A percentile compares a stretch with the other conserved stretches of the same genome.
Evolutionary conservation across 805 yeast species (phyloP).

Genomic region (Monosporozyma servazzii): DNA sequence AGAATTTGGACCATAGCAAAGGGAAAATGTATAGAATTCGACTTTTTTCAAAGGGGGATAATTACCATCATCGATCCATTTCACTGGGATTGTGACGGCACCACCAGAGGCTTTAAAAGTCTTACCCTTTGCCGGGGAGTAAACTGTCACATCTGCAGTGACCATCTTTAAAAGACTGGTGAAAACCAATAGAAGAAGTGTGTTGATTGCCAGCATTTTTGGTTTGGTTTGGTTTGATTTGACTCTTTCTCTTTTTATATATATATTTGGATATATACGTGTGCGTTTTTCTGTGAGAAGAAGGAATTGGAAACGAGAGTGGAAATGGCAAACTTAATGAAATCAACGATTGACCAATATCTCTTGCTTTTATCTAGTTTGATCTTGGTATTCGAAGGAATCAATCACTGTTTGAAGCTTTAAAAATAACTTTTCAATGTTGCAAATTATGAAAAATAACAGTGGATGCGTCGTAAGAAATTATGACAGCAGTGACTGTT

Average conservation of each 20-base stretch:
- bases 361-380: too few species aligned
- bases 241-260: too few species aligned
- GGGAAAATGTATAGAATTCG: slow-evolving; percentile 38
- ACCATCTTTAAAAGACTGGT: slow-evolving; percentile 3
- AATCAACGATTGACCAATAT: too few species aligned
- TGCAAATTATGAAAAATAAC: background rate
- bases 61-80: slow-evolving; percentile 52
- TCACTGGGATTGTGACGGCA: slow-evolving; percentile 21
- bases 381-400: too few species aligned
- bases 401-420: too few species aligned
- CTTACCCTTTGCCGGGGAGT: slow-evolving; percentile 17
- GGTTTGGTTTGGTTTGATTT: background rate
- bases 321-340: too few species aligned
- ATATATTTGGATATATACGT: too few species aligned
- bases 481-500: background rate
- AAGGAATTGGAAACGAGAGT: too few species aligned
- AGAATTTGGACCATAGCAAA: slow-evolving; percentile 61
- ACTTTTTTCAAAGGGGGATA: slow-evolving; percentile 40
- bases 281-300: too few species aligned
- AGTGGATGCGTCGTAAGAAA: background rate
- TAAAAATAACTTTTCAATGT: background rate
- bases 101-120: slow-evolving; percentile 22
- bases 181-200: background rate
- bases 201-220: background rate
- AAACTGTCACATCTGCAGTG: slow-evolving; percentile 20